Evolutionary conservation across 495 filamentous ascomycete genomes (phyloP).

Genomic region (Podospora sp.): DNA sequence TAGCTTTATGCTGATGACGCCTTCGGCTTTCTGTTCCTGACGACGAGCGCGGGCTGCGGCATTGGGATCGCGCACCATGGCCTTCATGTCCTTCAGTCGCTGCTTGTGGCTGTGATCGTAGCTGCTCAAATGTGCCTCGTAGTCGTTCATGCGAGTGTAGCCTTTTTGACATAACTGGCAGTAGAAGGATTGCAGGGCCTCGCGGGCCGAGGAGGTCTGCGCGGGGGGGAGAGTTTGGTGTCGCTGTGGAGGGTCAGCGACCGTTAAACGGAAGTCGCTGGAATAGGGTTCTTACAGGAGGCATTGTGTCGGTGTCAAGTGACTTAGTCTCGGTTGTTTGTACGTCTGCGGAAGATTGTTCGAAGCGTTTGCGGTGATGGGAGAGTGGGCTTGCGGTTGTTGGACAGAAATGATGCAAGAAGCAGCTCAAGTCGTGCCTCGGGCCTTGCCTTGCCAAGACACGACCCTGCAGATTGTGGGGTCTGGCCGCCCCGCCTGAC

Average conservation of each 20-base stretch:
- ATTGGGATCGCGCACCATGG: slow-evolving; percentile 61
- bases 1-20: slow-evolving; percentile 61
- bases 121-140: slow-evolving; percentile 67
- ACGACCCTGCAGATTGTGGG: slow-evolving; percentile 1
- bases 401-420: not conserved
- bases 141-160: slow-evolving; percentile 71
- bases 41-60: slow-evolving; percentile 64
- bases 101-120: slow-evolving; percentile 74
- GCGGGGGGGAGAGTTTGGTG: slow-evolving; percentile 56
- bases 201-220: slow-evolving; percentile 82
- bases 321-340: not conserved
- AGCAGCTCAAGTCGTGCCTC: not conserved
- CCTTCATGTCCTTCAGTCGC: slow-evolving; percentile 67
- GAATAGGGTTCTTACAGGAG: slow-evolving; percentile 41
- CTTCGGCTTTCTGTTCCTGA: slow-evolving; percentile 71
- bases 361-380: not conserved
- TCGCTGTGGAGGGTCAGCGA: slow-evolving; percentile 32
- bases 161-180: slow-evolving; percentile 74
- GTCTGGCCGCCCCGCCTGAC: not conserved
- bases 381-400: not conserved
- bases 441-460: slow-evolving; percentile 2
- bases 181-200: slow-evolving; percentile 87
- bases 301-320: slow-evolving; percentile 39
- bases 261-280: slow-evolving; percentile 13
- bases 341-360: not conserved